Percentiles rank a stretch among this genome's conserved stretches.
Evolutionary conservation across 208 protist species (phyloP).

Genomic region (Angomonas deanei): DNA sequence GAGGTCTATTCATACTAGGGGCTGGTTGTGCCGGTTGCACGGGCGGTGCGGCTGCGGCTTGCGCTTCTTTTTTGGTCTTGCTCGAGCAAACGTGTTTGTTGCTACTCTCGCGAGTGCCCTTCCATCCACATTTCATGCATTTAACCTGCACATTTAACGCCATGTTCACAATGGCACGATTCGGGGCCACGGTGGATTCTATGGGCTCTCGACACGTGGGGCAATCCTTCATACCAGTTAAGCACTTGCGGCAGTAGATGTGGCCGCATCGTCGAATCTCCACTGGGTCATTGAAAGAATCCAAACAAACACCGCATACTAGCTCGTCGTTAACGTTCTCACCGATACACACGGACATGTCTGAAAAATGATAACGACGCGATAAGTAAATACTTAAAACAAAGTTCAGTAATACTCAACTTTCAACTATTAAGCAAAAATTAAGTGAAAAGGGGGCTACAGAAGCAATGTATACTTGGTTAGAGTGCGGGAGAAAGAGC

Average conservation of each 20-base stretch:
- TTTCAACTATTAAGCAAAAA: too few relatives aligned
- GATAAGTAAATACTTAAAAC: not conserved
- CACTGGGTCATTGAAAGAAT: conserved; percentile 67
- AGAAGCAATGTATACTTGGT: too few relatives aligned
- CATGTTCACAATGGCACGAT: conserved; percentile 73
- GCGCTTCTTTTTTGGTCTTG: not conserved
- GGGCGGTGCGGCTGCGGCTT: not conserved
- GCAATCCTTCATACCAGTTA: conserved; percentile 32
- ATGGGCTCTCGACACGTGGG: conserved; percentile 51
- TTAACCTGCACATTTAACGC: conserved; percentile 44
- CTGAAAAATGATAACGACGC: not conserved
- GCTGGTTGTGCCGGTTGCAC: not conserved
- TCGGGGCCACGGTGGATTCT: conserved; percentile 21
- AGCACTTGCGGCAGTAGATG: conserved; percentile 58
- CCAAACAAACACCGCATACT: conserved; percentile 59
- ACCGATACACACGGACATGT: conserved; percentile 21
- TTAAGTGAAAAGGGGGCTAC: too few relatives aligned
- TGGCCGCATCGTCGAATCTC: conserved; percentile 39
- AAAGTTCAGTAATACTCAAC: too few relatives aligned
- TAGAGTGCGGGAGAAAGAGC: too few relatives aligned
- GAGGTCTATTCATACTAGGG: not conserved
- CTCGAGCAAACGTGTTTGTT: conserved; percentile 19
- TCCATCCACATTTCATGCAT: conserved; percentile 60
- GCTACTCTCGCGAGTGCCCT: conserved; percentile 43
- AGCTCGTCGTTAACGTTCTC: conserved; percentile 69